These are phyloP conservation scores for Coprinellus micaceus DNA, from an alignment of 768 basidiomycete species.

Conservation along the genomic window DNA sequence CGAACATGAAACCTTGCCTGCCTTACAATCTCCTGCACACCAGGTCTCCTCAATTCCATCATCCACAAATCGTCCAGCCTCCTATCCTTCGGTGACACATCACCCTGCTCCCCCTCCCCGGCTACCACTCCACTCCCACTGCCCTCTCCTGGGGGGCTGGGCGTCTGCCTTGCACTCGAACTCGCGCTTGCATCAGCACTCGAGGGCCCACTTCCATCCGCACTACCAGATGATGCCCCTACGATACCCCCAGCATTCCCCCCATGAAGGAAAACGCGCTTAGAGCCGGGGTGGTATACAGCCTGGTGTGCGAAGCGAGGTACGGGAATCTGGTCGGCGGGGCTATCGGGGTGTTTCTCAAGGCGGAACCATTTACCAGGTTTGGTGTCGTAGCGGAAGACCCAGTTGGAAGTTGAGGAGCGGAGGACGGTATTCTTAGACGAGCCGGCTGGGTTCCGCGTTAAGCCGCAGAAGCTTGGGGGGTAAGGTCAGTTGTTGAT, in stretches of 20 bases:
- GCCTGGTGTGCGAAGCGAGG: slow-evolving; percentile 79
- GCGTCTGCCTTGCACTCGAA: slow-evolving; percentile 2
- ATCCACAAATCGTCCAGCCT: slow-evolving; percentile 78
- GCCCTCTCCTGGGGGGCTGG: slow-evolving; percentile 16
- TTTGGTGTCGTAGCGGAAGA: slow-evolving; percentile 56
- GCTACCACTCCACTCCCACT: slow-evolving; percentile 11
- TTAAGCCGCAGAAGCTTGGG: slow-evolving; percentile 69
- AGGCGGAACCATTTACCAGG: slow-evolving; percentile 69
- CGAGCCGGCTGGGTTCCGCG: slow-evolving; percentile 35
- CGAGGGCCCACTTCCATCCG: slow-evolving; percentile 1
- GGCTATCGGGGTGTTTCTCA: slow-evolving; percentile 32
- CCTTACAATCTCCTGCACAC: slow-evolving; percentile 59
- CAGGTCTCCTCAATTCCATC: slow-evolving; percentile 62
- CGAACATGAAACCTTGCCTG: slow-evolving; percentile 62
- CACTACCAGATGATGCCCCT: neutral
- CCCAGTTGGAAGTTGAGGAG: slow-evolving; percentile 57
- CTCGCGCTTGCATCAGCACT: slow-evolving; percentile 8
- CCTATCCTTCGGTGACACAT: slow-evolving; percentile 35
- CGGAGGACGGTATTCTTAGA: slow-evolving; percentile 38
- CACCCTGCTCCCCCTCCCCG: slow-evolving; percentile 16
- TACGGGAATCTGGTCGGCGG: slow-evolving; percentile 38
- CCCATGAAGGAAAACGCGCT: slow-evolving; percentile 66
- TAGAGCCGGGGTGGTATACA: slow-evolving; percentile 60
- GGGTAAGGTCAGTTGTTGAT: too few relatives aligned
- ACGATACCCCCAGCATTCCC: slow-evolving; percentile 59